Evolutionary conservation across 768 basidiomycete species (phyloP).

Genomic region (Harrya chromipes): DNA sequence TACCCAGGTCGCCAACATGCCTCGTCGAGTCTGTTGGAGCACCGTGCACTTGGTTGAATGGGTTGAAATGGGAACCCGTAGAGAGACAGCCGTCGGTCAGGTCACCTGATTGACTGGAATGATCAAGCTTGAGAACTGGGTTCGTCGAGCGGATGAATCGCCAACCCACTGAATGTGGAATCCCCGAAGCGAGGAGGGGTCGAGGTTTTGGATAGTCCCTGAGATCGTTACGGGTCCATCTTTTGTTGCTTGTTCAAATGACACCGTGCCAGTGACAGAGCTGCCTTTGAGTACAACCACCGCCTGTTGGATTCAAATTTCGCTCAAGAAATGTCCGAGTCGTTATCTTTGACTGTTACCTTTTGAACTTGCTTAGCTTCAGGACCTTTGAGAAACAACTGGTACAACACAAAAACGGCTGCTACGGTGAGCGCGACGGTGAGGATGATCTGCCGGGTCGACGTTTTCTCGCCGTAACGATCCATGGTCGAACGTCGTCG

Average conservation of each 20-base stretch:
- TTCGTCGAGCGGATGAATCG: neutral
- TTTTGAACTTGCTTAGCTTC: conserved; percentile 20
- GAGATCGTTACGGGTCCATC: conserved; percentile 56
- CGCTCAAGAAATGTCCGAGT: neutral
- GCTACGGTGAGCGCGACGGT: conserved; percentile 7
- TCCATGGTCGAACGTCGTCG: conserved; percentile 19
- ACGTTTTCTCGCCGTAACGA: conserved; percentile 18
- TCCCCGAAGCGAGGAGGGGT: conserved; percentile 57
- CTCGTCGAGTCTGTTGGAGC: conserved; percentile 50
- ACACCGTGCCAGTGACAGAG: conserved; percentile 61
- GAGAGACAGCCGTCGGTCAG: conserved; percentile 61
- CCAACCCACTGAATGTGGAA: conserved; percentile 77
- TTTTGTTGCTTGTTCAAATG: conserved; percentile 54
- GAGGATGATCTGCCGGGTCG: conserved; percentile 14
- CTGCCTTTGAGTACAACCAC: conserved; percentile 61
- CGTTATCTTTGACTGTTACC: conserved; percentile 6
- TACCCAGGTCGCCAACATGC: conserved; percentile 78
- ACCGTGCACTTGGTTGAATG: conserved; percentile 61
- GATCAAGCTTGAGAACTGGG: conserved; percentile 19
- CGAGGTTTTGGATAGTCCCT: conserved; percentile 60
- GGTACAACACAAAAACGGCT: conserved; percentile 20
- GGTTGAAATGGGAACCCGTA: conserved; percentile 78
- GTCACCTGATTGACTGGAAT: conserved; percentile 49
- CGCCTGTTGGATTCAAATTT: conserved; percentile 36
- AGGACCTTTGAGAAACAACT: conserved; percentile 16